Conservation (phyloP, 768 basidiomycete genomes). For the Boletus tomentosulus region DNA sequence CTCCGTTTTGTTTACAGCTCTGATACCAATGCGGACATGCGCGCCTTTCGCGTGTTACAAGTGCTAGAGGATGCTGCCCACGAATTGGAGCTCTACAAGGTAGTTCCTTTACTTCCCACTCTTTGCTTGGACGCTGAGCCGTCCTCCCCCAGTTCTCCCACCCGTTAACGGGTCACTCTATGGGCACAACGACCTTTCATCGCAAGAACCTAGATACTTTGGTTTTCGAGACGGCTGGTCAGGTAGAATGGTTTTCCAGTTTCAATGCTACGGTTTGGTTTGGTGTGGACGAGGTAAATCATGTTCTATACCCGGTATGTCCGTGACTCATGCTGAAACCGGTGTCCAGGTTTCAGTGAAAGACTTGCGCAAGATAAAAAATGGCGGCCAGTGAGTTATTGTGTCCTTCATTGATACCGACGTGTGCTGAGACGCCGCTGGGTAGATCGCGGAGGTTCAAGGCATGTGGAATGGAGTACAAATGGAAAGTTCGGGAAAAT, state of each 20-base stretch:
- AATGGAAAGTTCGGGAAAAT: slow-evolving; percentile 50
- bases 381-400: slow-evolving; percentile 44
- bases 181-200: slow-evolving; percentile 44
- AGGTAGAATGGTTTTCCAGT: slow-evolving; percentile 49
- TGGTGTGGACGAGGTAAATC: slow-evolving; percentile 43
- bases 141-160: slow-evolving; percentile 37
- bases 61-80: slow-evolving; percentile 25
- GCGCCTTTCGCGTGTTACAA: slow-evolving; percentile 42
- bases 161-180: slow-evolving; percentile 40
- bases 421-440: slow-evolving; percentile 1
- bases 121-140: not conserved
- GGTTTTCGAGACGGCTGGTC: slow-evolving; percentile 49
- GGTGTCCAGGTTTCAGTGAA: slow-evolving; percentile 36
- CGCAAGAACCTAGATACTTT: slow-evolving; percentile 43
- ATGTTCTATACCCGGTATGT: not conserved
- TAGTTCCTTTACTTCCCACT: not conserved
- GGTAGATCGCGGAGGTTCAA: slow-evolving; percentile 53
- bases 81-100: slow-evolving; percentile 44
- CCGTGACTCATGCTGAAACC: not conserved
- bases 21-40: slow-evolving; percentile 34
- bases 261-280: slow-evolving; percentile 44
- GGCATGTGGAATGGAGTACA: slow-evolving; percentile 46
- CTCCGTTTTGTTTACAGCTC: slow-evolving; percentile 37
- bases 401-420: not conserved
- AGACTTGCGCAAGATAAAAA: slow-evolving; percentile 49